Base-by-base conservation (phyloP, 352 stramenopile genomes). In the Phytopythium mirpurense region DNA sequence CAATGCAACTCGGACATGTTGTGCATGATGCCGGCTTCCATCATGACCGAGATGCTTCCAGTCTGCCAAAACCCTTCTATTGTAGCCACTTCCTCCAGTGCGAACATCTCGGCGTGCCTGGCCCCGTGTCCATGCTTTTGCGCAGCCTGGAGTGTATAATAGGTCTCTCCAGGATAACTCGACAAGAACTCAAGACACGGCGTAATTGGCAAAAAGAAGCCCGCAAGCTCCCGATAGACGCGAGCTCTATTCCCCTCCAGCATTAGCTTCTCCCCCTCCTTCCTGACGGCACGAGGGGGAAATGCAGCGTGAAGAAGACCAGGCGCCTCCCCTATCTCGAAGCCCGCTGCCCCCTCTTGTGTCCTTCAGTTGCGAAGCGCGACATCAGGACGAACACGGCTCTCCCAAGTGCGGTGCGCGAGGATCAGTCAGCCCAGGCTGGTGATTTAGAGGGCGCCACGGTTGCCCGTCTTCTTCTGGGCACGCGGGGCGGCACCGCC, bases 381-480 rank as follows among this genome's bases (percentile, higher is more conserved):
- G 46, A 38, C 46, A 32, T 53, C 46, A 31, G 46, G 19, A 8
- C 37, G 10, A 47, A 41, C 37, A 46, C 37, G 19, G 44, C 50
- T 48, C 63, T 64, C 56, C 52, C 63, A 59, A 60, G 56, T 70
- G 63, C 49, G 67, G 44, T 37, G 44, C 44, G 44, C 44, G 18
- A 64, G 62, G 58, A 57, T 60, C 23, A 42, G 60, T 60, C 10
- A 54, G 21, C 29, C 61, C 40, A 50, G 12, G 24, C 26, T 19
- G 21, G 35, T 42, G 61, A 70, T 59, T 90, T 94, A 94, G 57
- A 94, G 77, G 66, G 82, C 82, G 74, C 84, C 84, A 64, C 84
- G 84, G 82, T 94, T 94, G 78, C 84, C 84, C 48, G 82, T 89
- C 82, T 94, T 94, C 77, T 94, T 94, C 72, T 87, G 72, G 48